phyloP scores from a whole-genome alignment of 805 yeast genomes.

The Dipodascus albidus region DNA sequence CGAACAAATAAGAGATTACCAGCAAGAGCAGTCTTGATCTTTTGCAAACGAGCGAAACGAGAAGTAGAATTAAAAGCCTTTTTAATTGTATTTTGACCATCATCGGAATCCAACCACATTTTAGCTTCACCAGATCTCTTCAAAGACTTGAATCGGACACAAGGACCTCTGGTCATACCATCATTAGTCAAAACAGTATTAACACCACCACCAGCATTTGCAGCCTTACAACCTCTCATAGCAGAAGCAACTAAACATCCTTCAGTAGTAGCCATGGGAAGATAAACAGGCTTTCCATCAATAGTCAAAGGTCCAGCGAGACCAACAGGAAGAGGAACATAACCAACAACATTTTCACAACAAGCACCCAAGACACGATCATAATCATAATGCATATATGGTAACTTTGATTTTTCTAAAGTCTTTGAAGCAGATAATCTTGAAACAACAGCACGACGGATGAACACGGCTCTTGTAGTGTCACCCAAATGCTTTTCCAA shows the following conservation, averaged over 20 bases:
- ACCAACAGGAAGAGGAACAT: slow-evolving; percentile 93
- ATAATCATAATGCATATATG: slow-evolving; percentile 76
- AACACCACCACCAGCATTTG: slow-evolving; percentile 95
- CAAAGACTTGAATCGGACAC: slow-evolving; percentile 79
- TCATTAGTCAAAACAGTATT: slow-evolving; percentile 84
- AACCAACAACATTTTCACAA: slow-evolving; percentile 97
- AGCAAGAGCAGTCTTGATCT: slow-evolving; percentile 86
- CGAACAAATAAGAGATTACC: slow-evolving; percentile 82
- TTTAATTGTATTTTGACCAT: slow-evolving; percentile 73
- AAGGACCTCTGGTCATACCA: slow-evolving; percentile 99
- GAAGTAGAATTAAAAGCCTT: slow-evolving; percentile 94
- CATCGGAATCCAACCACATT: slow-evolving; percentile 90
- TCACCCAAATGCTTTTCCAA: slow-evolving; percentile 85
- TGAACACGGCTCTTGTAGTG: slow-evolving; percentile 82
- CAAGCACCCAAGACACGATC: slow-evolving; percentile 97
- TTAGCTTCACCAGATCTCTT: slow-evolving; percentile 89
- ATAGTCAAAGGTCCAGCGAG: slow-evolving; percentile 93
- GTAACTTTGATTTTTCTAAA: slow-evolving; percentile 58
- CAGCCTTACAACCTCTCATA: slow-evolving; percentile 98
- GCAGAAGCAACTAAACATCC: slow-evolving; percentile 98
- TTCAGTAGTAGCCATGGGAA: slow-evolving; percentile 99
- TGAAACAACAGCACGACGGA: slow-evolving; percentile 90
- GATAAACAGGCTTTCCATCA: slow-evolving; percentile 78
- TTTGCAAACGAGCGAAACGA: slow-evolving; percentile 90
- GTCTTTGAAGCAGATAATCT: slow-evolving; percentile 72